Conservation (phyloP, 2,329 filamentous ascomycete species). For the Dothiorella sarmentorum region DNA sequence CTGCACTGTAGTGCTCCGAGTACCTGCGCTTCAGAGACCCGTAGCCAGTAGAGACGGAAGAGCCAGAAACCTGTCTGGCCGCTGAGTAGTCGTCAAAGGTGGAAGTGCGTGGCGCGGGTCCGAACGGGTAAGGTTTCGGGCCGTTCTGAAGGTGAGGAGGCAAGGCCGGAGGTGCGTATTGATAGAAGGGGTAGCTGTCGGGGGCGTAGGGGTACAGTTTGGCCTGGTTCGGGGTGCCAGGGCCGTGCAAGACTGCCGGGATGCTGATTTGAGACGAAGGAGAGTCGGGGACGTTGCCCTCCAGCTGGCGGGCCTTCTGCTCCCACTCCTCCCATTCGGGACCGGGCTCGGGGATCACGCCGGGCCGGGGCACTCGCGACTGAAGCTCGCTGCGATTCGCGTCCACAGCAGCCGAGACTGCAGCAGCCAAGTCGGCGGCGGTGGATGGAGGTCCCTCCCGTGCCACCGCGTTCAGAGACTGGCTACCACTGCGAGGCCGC, state of each 20-base stretch:
- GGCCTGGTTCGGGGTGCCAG: conserved; percentile 2
- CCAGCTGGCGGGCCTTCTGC: conserved; percentile 4
- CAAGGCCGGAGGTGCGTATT: background rate
- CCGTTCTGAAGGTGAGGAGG: background rate
- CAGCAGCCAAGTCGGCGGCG: background rate
- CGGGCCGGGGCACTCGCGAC: background rate
- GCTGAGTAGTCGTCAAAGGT: background rate
- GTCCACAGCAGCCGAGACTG: background rate
- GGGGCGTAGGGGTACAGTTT: background rate
- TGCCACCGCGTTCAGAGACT: background rate
- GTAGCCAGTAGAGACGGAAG: background rate
- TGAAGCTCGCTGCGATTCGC: background rate
- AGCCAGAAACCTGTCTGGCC: too few relatives aligned
- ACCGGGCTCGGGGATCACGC: conserved; percentile 1
- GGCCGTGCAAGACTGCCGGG: background rate
- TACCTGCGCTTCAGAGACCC: background rate
- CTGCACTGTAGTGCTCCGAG: conserved; percentile 2
- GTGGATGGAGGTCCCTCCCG: background rate
- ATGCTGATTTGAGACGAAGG: conserved; percentile 5
- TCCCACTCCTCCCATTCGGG: conserved; percentile 9
- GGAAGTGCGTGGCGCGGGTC: background rate
- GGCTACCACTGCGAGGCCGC: background rate
- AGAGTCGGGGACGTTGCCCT: background rate
- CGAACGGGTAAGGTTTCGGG: background rate
- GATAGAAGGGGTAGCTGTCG: conserved; percentile 5